phyloP scores from a whole-genome alignment of 176 grass and related monocot genomes.

The Areca catechu region DNA sequence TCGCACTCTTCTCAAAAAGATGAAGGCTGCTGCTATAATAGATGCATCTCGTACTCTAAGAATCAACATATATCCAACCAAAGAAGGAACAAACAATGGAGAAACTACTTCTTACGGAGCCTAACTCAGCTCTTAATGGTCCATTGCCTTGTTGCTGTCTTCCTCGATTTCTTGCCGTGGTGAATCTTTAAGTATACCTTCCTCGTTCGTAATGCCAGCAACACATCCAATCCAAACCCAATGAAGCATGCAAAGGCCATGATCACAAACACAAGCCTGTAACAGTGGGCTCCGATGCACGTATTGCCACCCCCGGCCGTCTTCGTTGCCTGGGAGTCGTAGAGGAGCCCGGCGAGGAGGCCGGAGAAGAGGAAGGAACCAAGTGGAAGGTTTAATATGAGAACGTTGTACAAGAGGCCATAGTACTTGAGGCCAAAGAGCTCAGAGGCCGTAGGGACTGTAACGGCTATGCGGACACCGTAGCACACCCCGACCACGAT shows the following conservation, averaged over 20 bases:
- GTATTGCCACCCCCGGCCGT: slow-evolving; percentile 71
- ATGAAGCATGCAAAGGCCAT: slow-evolving; percentile 66
- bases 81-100: too few species aligned
- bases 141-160: not conserved
- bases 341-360: slow-evolving; percentile 79
- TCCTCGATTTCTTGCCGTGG: slow-evolving; percentile 43
- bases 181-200: slow-evolving; percentile 73
- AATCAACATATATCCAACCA: too few species aligned
- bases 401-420: slow-evolving; percentile 96
- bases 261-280: slow-evolving; percentile 67
- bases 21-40: too few species aligned
- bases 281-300: slow-evolving; percentile 84
- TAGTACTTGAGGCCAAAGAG: slow-evolving; percentile 96
- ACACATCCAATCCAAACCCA: slow-evolving; percentile 59
- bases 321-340: slow-evolving; percentile 75
- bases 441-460: slow-evolving; percentile 81
- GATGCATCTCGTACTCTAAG: too few species aligned
- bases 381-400: slow-evolving; percentile 88
- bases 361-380: slow-evolving; percentile 98
- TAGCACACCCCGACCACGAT: slow-evolving; percentile 80
- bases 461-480: slow-evolving; percentile 70
- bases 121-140: slow-evolving; percentile 6
- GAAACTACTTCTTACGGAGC: too few species aligned
- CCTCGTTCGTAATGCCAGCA: slow-evolving; percentile 67
- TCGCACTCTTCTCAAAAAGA: too few species aligned